These are phyloP conservation scores for Metschnikowia picachoensis DNA, from an alignment of 805 yeast genomes.

Conservation along the genomic window DNA sequence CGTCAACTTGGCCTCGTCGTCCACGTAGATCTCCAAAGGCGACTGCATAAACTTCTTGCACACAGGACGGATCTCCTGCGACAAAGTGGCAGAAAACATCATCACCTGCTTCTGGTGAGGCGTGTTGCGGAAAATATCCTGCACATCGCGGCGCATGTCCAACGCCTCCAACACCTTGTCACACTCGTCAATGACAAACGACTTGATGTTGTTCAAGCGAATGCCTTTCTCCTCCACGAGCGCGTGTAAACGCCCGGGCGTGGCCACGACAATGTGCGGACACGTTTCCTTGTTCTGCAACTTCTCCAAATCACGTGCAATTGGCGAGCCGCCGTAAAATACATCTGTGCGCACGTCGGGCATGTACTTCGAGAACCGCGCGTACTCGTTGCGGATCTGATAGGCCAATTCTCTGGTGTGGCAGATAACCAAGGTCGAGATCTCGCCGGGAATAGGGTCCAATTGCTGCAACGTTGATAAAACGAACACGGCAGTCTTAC, in stretches of 20 bases:
- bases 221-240: conserved; percentile 87
- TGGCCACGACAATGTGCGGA: conserved; percentile 96
- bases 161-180: conserved; percentile 90
- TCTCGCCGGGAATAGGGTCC: conserved; percentile 97
- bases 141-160: conserved; percentile 98
- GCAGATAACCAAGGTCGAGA: conserved; percentile 90
- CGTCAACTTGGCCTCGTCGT: conserved; percentile 95
- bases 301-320: conserved; percentile 78
- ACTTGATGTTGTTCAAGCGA: conserved; percentile 83
- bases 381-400: conserved; percentile 95
- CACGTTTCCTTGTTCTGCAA: conserved; percentile 89
- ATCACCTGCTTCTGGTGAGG: conserved; percentile 98
- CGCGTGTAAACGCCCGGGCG: conserved; percentile 97
- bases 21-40: conserved; percentile 95
- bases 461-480: conserved; percentile 93
- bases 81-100: conserved; percentile 98
- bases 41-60: conserved; percentile 98
- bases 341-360: conserved; percentile 97
- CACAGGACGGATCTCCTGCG: conserved; percentile 91
- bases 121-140: conserved; percentile 94
- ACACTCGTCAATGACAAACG: conserved; percentile 96
- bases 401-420: conserved; percentile 99
- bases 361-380: conserved; percentile 96
- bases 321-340: conserved; percentile 93
- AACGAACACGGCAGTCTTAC: conserved; percentile 98